Evolutionary conservation across 108 stramenopile genomes (phyloP).

Genomic region (Bacterosira constricta): DNA sequence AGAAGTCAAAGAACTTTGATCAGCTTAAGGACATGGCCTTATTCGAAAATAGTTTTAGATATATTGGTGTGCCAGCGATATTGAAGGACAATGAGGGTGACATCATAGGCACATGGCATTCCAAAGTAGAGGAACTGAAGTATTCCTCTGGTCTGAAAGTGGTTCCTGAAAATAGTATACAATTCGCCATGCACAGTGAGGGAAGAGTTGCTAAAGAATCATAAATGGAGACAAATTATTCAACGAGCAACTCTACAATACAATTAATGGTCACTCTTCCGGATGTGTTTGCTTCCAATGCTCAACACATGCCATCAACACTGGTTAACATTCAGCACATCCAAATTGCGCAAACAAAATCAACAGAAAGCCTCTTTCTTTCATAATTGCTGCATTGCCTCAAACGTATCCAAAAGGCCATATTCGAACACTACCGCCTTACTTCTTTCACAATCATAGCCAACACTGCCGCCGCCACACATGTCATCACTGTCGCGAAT

Average conservation of each 20-base stretch:
- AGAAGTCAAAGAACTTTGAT: constrained; percentile 5
- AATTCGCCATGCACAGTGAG: constrained; percentile 32
- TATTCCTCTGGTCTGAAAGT: constrained; percentile 26
- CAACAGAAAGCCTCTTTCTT: not conserved
- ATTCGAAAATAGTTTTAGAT: constrained; percentile 26
- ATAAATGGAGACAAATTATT: not conserved
- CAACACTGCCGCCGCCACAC: not conserved
- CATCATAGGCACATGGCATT: constrained; percentile 39
- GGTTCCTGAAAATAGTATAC: constrained; percentile 12
- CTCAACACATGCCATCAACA: no score
- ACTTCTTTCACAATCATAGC: not conserved
- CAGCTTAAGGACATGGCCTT: constrained; percentile 22
- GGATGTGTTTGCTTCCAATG: no score
- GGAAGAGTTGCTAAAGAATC: not conserved
- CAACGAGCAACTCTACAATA: no score
- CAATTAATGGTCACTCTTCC: no score
- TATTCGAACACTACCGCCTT: not conserved
- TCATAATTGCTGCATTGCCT: constrained; percentile 12
- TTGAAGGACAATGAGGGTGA: constrained; percentile 52
- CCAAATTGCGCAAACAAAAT: no score
- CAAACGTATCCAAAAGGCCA: constrained; percentile 12
- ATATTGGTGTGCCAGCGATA: constrained; percentile 43
- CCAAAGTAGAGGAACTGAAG: constrained; percentile 37
- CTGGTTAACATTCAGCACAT: no score
- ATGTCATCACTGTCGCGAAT: no score